phyloP scores from a whole-genome alignment of 2,329 filamentous ascomycete genomes.

The Aureobasidium sp. region DNA sequence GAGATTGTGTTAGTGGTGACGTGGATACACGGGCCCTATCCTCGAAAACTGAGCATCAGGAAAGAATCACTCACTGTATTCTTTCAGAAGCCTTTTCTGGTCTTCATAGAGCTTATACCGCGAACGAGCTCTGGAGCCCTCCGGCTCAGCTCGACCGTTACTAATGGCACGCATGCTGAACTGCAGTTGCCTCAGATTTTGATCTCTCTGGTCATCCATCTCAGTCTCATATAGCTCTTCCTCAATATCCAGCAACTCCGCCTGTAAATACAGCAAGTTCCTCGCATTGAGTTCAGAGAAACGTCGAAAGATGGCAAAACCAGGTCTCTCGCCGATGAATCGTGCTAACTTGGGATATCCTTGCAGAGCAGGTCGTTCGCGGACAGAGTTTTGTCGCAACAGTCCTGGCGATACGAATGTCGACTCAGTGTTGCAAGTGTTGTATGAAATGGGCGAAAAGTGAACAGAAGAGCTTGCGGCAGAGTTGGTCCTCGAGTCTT shows the following conservation, averaged over 20 bases:
- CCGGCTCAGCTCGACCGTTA: not conserved
- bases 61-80: conserved; percentile 17
- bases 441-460: conserved; percentile 4
- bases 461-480: conserved; percentile 3
- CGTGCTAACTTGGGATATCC: conserved; percentile 21
- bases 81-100: conserved; percentile 14
- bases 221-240: conserved; percentile 21
- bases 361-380: conserved; percentile 17
- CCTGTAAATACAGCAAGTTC: conserved; percentile 24
- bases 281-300: conserved; percentile 22
- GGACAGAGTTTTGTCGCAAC: conserved; percentile 16
- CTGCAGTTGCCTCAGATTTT: conserved; percentile 19
- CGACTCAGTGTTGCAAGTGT: conserved; percentile 2
- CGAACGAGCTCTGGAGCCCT: not conserved
- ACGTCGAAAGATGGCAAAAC: conserved; percentile 22
- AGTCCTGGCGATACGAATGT: conserved; percentile 16
- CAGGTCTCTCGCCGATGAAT: conserved; percentile 18
- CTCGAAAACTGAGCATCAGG: not conserved
- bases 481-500: conserved; percentile 1
- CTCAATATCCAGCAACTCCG: conserved; percentile 22
- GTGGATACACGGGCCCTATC: not conserved
- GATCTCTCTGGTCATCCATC: conserved; percentile 10
- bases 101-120: conserved; percentile 13
- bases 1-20: not conserved
- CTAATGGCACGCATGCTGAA: conserved; percentile 14